Conservation (phyloP, 306 rosid species). For the Cucumis melo region DNA sequence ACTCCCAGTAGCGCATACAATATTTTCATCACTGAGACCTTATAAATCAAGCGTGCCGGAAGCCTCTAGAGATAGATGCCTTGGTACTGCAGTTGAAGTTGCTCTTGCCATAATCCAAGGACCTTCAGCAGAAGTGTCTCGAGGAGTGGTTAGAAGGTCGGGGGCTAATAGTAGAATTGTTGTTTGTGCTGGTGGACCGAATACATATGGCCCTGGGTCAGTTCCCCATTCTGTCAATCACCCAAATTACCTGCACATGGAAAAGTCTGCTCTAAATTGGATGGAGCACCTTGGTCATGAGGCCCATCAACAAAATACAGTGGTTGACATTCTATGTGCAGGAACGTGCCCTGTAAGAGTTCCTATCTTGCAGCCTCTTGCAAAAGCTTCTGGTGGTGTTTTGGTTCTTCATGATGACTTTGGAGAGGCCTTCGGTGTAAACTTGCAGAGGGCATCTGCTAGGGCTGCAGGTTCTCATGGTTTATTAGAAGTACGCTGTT, state of each 20-base stretch:
- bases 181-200: constrained; percentile 95
- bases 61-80: constrained; percentile 91
- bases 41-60: constrained; percentile 63
- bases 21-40: constrained; percentile 84
- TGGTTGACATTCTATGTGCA: constrained; percentile 89
- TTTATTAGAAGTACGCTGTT: constrained; percentile 64
- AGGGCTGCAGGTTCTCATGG: constrained; percentile 93
- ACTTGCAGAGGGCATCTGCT: constrained; percentile 88
- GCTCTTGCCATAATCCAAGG: constrained; percentile 93
- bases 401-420: constrained; percentile 94
- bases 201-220: constrained; percentile 90
- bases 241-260: constrained; percentile 92
- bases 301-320: constrained; percentile 64
- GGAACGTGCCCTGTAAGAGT: constrained; percentile 97
- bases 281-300: constrained; percentile 83
- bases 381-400: constrained; percentile 93
- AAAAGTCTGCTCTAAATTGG: constrained; percentile 82
- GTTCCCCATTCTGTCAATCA: constrained; percentile 83
- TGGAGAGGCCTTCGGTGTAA: constrained; percentile 99
- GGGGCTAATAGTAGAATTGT: constrained; percentile 86
- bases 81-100: constrained; percentile 91
- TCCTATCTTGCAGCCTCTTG: constrained; percentile 90
- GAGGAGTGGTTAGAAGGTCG: constrained; percentile 75
- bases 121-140: constrained; percentile 86
- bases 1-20: constrained; percentile 72